Conservation (phyloP, 805 yeast genomes). For the Wickerhamomyces hampshirensis region DNA sequence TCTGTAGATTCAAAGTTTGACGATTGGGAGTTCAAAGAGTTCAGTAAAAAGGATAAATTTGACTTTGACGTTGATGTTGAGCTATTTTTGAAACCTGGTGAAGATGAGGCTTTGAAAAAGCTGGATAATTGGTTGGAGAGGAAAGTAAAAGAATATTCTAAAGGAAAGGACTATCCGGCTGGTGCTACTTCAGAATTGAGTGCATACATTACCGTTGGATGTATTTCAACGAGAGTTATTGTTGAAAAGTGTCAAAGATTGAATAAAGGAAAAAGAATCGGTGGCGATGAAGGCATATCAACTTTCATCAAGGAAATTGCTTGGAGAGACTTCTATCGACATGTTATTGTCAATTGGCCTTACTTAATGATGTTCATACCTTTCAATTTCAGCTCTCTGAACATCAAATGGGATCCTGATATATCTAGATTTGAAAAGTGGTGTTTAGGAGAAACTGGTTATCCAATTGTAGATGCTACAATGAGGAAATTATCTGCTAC, state of each 20-base stretch:
- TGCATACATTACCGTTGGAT: conserved; percentile 42
- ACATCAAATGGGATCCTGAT: conserved; percentile 40
- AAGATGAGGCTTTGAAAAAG: conserved; percentile 16
- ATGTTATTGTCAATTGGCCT: conserved; percentile 46
- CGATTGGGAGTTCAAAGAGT: conserved; percentile 7
- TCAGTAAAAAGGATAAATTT: conserved; percentile 14
- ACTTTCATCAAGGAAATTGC: conserved; percentile 51
- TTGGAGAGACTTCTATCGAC: conserved; percentile 55
- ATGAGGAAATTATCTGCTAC: conserved; percentile 49
- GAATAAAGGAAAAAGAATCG: conserved; percentile 22
- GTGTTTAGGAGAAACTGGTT: conserved; percentile 52
- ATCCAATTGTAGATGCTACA: conserved; percentile 53
- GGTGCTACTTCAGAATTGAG: conserved; percentile 37
- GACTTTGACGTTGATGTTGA: conserved; percentile 12
- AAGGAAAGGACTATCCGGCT: conserved; percentile 19
- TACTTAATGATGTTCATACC: conserved; percentile 46
- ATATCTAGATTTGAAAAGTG: conserved; percentile 39
- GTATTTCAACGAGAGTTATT: conserved; percentile 38
- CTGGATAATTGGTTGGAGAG: conserved; percentile 16
- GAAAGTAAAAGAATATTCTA: conserved; percentile 8
- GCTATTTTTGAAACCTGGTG: conserved; percentile 18
- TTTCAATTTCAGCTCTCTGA: conserved; percentile 37
- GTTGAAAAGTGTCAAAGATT: conserved; percentile 28
- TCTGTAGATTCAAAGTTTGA: conserved; percentile 7
- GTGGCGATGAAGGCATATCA: conserved; percentile 32